A percentile compares a stretch with the other conserved stretches of the same genome.
Conservation (phyloP, 257 asterid genomes). For the Eucommia ulmoides region DNA sequence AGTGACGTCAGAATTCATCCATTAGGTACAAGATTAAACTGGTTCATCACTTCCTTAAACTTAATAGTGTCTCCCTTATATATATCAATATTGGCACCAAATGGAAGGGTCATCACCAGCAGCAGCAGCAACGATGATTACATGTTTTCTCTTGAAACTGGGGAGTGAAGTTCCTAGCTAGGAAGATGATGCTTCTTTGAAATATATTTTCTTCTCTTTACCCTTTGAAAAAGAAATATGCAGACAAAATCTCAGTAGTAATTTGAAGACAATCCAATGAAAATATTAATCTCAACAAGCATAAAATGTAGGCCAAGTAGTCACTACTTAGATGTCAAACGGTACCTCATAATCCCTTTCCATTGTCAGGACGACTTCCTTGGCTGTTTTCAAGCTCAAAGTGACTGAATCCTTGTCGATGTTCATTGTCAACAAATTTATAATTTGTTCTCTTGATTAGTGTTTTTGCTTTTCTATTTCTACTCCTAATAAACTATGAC, state of each 20-base stretch:
- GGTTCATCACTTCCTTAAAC: slow-evolving; percentile 97
- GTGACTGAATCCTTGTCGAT: neutral
- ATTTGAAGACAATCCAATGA: too few relatives aligned
- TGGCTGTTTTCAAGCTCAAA: neutral
- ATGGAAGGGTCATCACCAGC: slow-evolving; percentile 91
- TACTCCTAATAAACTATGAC: too few relatives aligned
- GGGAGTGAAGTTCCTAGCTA: slow-evolving; percentile 50
- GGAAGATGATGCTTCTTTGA: slow-evolving; percentile 34
- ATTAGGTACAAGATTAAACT: slow-evolving; percentile 92
- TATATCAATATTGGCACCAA: slow-evolving; percentile 87
- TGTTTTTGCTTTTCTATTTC: too few relatives aligned
- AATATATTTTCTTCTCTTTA: too few relatives aligned
- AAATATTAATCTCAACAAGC: too few relatives aligned
- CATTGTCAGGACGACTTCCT: slow-evolving; percentile 1
- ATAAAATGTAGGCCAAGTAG: too few relatives aligned
- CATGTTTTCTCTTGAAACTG: slow-evolving; percentile 66
- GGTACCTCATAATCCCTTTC: neutral
- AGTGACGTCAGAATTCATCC: slow-evolving; percentile 95
- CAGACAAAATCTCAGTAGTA: too few relatives aligned
- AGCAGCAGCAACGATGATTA: slow-evolving; percentile 75
- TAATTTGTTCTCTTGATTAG: too few relatives aligned
- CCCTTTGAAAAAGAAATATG: slow-evolving; percentile 19
- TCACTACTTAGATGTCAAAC: neutral
- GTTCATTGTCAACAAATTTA: neutral
- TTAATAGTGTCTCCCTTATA: slow-evolving; percentile 84